Evolutionary conservation across 192 early-diverging fungal genomes (phyloP).

Genomic region (Anaeromyces robustus): DNA sequence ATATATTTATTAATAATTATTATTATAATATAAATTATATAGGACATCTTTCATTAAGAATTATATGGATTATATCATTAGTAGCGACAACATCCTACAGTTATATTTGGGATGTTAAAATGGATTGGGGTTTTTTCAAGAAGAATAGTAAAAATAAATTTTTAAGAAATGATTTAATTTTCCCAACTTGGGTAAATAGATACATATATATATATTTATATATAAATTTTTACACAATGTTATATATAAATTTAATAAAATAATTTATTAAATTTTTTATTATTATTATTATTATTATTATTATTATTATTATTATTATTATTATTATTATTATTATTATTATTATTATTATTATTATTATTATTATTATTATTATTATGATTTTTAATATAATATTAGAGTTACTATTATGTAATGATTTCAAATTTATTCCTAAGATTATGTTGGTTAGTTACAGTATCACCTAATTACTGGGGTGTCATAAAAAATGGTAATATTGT

Average conservation of each 20-base stretch:
- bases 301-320: no score
- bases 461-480: slow-evolving; percentile 22
- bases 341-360: no score
- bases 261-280: no score
- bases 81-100: slow-evolving; percentile 1
- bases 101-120: slow-evolving; percentile 22
- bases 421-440: slow-evolving; percentile 14
- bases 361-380: no score
- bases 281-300: no score
- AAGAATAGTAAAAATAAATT: slow-evolving; percentile 12
- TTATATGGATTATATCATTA: slow-evolving; percentile 13
- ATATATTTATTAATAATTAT: no score
- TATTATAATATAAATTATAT: slow-evolving; percentile 12
- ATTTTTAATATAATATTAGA: not conserved
- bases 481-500: slow-evolving; percentile 13
- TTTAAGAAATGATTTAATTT: slow-evolving; percentile 21
- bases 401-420: slow-evolving; percentile 5
- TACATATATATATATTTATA: no score
- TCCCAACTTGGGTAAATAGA: slow-evolving; percentile 16
- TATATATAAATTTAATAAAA: slow-evolving; percentile 8
- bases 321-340: no score
- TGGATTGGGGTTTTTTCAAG: slow-evolving; percentile 18
- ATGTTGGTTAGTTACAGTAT: slow-evolving; percentile 21
- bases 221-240: no score
- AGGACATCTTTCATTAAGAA: slow-evolving; percentile 11